Evolutionary conservation across 1,284 basidiomycete species (phyloP), one percentile per base, ranked within the genome.

Genomic region (Xanthoconium separans): DNA sequence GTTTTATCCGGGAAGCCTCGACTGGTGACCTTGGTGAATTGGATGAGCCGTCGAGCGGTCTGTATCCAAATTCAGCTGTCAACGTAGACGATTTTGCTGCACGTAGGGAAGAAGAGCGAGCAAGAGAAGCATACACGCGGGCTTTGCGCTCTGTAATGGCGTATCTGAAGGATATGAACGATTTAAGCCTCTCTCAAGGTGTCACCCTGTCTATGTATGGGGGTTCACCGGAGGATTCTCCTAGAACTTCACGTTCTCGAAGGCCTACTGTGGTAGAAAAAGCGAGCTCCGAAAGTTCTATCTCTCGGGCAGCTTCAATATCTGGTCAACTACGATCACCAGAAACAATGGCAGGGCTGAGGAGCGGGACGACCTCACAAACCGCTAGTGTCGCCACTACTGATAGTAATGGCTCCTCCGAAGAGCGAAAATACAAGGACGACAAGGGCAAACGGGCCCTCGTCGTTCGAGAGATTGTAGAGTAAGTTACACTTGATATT

Each of bases 121-220:
- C 77, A 16, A 76, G 83, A 42, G 87, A 90, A 65, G 79, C 82
- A 34, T 89, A 91, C 63, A 81, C 82, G 61, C 80, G 85, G 44
- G 92, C 91, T 24, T 76, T 98, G 47, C 84, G 92, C 55, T 91
- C 91, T 12, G 84, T 99, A 39, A 95, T 98, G 88, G 89, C 90
- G 16, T 98, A 98, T 72, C 80, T 99, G 20, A 87, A 87, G 64
- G 96, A 99, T 66, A 88, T 99, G 81, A 89, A 95, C 65, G 95
- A 98, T 67, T 78, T 99, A 33, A 82, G 81, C 22, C 68, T 83
- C 52, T 78, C 81, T 6, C 85, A 87, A 63, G 69, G 74, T 12
- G 77, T 77, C 57, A 71, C 77, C 13, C 56, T 80, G 56, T 81
- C 81, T 57, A 73, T 85, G 72, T 83, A 84, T 65, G 79, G 78